Base-by-base conservation (phyloP, 2,329 filamentous ascomycete genomes). In the Bertia moriformis region DNA sequence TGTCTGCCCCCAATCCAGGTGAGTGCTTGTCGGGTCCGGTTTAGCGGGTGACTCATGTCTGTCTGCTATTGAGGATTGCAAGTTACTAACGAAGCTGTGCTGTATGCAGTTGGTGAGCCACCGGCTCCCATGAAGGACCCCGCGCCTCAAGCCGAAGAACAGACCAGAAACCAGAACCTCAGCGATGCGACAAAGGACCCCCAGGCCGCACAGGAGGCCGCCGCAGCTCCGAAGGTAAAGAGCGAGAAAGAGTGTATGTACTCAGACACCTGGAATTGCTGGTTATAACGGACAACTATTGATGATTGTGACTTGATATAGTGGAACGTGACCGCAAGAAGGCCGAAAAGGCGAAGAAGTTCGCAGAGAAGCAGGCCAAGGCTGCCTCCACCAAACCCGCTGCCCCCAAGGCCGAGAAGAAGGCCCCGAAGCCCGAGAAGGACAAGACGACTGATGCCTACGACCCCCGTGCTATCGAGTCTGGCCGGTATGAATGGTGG, bases 401-500 rank as follows among this genome's bases (percentile, higher is more conserved):
- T 14, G 32, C 32, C 15, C 32, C 32, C 32, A 35, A 35, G 32
- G 32, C 32, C 17, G 32, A 35, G 15, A 35, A 35, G 32, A 35
- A 35, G 32, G 32, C 32, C 10, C 78, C 62, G 38, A 83, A 84
- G 53, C 80, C 86, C 54, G 86, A 88, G 67, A 89, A 93, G 63
- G 65, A 66, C 39, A 82, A 83, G 62, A 73, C 69, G 42, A 68
- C 71, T 62, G 93, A 91, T 58, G 87, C 88, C 39, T 98, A 98
- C 63, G 83, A 91, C 53, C 91, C 91, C 35, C 73, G 80, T 45
- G 84, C 83, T 42, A 89, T 98, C 46, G 91, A 98, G 65, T 80
- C 79, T 17, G 86, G 85, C 14, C 93, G 89, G 76, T 93, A 93
- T 53, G 73, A 83, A 45, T 98, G 88, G 88, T 98, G 91, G 91